Conservation (phyloP, 805 yeast species). For the Ogataea methylovora region DNA sequence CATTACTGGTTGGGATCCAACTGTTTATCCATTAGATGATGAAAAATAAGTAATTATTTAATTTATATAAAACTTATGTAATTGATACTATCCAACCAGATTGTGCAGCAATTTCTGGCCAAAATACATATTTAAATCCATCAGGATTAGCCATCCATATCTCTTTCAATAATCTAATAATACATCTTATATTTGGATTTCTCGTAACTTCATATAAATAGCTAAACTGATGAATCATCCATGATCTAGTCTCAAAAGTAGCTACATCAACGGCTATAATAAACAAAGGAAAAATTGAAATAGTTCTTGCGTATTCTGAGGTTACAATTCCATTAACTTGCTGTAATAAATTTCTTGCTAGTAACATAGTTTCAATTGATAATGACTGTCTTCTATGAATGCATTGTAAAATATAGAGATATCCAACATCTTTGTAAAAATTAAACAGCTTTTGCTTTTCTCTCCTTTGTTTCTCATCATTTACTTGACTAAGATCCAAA, state of each 20-base stretch:
- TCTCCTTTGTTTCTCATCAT: neutral
- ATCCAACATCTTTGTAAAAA: slow-evolving; percentile 7
- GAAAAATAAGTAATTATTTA: slow-evolving; percentile 4
- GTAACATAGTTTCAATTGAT: slow-evolving; percentile 8
- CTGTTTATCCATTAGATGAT: slow-evolving; percentile 14
- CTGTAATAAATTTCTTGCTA: slow-evolving; percentile 2
- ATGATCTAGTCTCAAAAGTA: slow-evolving; percentile 9
- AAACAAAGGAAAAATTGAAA: slow-evolving; percentile 6
- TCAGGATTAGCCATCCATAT: slow-evolving; percentile 8
- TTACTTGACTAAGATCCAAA: neutral
- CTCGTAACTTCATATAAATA: slow-evolving; percentile 3
- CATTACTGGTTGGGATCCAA: slow-evolving; percentile 16
- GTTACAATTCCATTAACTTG: slow-evolving; percentile 2
- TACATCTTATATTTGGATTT: slow-evolving; percentile 1
- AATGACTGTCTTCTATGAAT: slow-evolving; percentile 8
- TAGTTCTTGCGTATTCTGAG: neutral
- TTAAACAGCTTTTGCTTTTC: slow-evolving; percentile 1
- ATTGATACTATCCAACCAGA: slow-evolving; percentile 2
- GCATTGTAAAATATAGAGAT: slow-evolving; percentile 6
- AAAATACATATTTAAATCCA: slow-evolving; percentile 7
- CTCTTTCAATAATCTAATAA: slow-evolving; percentile 3
- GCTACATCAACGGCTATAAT: slow-evolving; percentile 8
- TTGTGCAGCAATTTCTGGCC: slow-evolving; percentile 8
- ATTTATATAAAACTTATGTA: neutral
- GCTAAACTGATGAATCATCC: slow-evolving; percentile 7